Evolutionary conservation across 1,139 yeast genomes (phyloP).

Genomic region (Kodamaea anthophila): DNA sequence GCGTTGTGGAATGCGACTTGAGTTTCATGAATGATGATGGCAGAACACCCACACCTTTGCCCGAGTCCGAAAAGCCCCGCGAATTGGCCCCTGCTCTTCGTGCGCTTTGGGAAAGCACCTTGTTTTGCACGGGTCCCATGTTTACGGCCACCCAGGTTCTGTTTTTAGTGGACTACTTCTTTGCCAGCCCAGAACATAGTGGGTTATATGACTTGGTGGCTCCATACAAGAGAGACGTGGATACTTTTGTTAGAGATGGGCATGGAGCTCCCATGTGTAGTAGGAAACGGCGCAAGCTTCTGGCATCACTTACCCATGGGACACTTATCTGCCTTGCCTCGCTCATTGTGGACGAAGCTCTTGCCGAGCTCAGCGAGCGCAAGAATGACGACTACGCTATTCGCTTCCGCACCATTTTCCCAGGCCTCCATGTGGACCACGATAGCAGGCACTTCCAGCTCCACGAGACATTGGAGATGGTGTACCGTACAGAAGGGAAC

Average conservation of each 20-base stretch:
- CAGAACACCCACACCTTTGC: conserved; percentile 4
- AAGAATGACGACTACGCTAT: conserved; percentile 1
- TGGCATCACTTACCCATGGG: background rate
- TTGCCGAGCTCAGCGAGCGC: background rate
- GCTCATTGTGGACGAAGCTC: conserved; percentile 2
- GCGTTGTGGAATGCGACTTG: conserved; percentile 39
- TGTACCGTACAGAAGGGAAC: background rate
- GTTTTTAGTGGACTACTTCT: conserved; percentile 32
- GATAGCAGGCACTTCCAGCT: background rate
- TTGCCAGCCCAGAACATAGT: conserved; percentile 19
- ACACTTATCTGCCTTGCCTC: conserved; percentile 1
- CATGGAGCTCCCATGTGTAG: background rate
- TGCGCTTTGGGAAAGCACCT: conserved; percentile 23
- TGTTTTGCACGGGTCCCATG: conserved; percentile 16
- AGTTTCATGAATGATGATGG: conserved; percentile 28
- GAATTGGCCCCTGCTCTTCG: conserved; percentile 14
- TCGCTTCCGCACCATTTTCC: background rate
- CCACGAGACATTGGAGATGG: conserved; percentile 1
- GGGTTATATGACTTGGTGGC: conserved; percentile 13
- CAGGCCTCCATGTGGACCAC: conserved; percentile 3
- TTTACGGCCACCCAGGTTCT: conserved; percentile 24
- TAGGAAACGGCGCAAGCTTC: background rate
- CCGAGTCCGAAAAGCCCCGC: conserved; percentile 4
- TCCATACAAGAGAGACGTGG: conserved; percentile 25
- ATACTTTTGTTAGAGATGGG: conserved; percentile 1